These are phyloP conservation scores for Eutrema yunnanense DNA, from an alignment of 345 rosid species.

Conservation along the genomic window DNA sequence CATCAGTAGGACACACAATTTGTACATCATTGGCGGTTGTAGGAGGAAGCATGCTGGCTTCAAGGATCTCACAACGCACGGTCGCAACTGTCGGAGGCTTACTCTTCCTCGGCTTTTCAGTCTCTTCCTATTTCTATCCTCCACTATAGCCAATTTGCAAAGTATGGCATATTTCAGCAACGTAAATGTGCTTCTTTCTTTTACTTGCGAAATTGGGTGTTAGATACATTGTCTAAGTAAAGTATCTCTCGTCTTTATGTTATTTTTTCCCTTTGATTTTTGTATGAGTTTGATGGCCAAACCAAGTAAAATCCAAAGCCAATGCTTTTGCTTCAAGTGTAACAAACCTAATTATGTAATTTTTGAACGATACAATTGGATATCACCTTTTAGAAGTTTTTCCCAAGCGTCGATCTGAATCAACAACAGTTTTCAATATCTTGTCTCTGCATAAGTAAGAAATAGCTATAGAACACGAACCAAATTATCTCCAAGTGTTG, in stretches of 20 bases:
- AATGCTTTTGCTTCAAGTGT: neutral
- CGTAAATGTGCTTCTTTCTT: neutral
- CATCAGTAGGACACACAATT: slow-evolving; percentile 73
- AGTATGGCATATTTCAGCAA: neutral
- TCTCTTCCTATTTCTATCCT: slow-evolving; percentile 94
- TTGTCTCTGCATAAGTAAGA: no score
- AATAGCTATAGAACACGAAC: no score
- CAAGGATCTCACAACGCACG: slow-evolving; percentile 90
- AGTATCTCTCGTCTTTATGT: neutral
- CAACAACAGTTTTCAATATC: no score
- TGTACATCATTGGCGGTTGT: slow-evolving; percentile 95
- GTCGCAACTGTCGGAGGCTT: slow-evolving; percentile 92
- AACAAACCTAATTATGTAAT: neutral
- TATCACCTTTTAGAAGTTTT: no score
- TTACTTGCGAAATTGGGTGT: neutral
- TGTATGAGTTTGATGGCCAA: neutral
- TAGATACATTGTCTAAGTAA: slow-evolving; percentile 4
- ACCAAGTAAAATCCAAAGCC: neutral
- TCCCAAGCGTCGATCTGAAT: no score
- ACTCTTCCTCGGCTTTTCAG: slow-evolving; percentile 85
- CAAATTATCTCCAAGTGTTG: no score
- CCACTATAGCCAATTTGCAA: slow-evolving; percentile 43
- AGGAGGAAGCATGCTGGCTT: slow-evolving; percentile 97
- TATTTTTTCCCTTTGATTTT: neutral
- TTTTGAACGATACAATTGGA: neutral